Base-by-base conservation (phyloP, 805 yeast species). In the Wickerhamiella azymoides region DNA sequence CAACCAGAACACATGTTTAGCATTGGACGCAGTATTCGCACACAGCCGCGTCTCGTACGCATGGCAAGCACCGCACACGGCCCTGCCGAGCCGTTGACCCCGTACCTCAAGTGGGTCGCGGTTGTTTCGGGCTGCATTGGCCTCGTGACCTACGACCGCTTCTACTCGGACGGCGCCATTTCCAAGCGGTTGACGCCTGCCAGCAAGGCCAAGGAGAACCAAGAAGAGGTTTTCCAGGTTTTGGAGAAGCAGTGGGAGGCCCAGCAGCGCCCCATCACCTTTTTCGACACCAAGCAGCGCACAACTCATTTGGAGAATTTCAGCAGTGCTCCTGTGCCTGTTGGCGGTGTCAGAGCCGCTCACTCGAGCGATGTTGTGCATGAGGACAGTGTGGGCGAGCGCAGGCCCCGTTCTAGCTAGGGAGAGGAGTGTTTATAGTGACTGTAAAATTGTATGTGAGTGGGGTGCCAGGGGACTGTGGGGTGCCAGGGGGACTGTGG, bases 301-400 rank as follows among this genome's bases (percentile, higher is more conserved):
- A 32, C 47, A 13, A 33, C 52, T 13, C 36, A 39, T 18, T 28
- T 30, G 16, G 50, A 49, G 40, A 54, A 40, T 33, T 51, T 50
- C 46, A 44, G 56, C 18, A 43, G 53, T 25, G 49, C 50, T 40
- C 64, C 64, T 5, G 62, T 61, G 37, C 62, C 63, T 28, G 56
- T 44, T 11, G 56, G 55, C 3, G 47, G 55, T 9, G 47, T 48
- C 46, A 54, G 64, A 11, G 54, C 55, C 18, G 49, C 51, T 38
- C 53, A 53, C 46, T 43, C 55, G 2, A 55, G 54, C 37, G 47
- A 49, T 10, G 52, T 52, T 11, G 36, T 57, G 25, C 60, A 58
- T 33, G 41, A 51, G 32, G 48, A 48, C 14, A 35, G 40, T 11
- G 36, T 61, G 11, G 53, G 51, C 35, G 61, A 54, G 52, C 57